Evolutionary conservation across 345 rosid species (phyloP), one percentile per base, ranked within the genome.

Genomic region (Cardiospermum halicacabum): DNA sequence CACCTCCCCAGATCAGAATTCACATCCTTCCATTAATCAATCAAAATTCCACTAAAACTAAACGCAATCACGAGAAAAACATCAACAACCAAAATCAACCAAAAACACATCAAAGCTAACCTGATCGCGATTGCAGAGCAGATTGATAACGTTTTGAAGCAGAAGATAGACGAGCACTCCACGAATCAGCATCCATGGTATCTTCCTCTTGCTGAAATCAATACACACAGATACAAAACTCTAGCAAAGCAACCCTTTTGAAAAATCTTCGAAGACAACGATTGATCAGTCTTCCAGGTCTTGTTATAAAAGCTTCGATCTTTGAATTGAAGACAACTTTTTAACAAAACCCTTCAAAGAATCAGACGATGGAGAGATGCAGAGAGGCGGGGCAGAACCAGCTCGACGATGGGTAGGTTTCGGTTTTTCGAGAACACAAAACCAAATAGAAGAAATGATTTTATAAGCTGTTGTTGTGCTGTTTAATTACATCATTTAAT

Each of bases 91-190:
- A 24, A 31, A 39, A 67, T 13, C 0, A 30, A 31, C 13, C 39
- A 18, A 58, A 57, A 57, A 5, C 24, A 31, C 30, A n/a, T n/a
- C n/a, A 9, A 25, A 73, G 70, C 88, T 80, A 31, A 94, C 99
- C 97, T 65, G 97, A 80, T 91, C 96, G 90, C 62, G 96, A 87
- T 67, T 82, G 87, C 65, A 94, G 85, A 80, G 86, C 82, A 0
- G 92, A 81, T 68, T 89, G 96, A 73, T 85, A 87, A 64, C 97
- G 80, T 76, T 75, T 91, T 16, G 97, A 84, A 62, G 89, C 82
- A 26, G 92, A 88, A 65, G 94, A 85, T 58, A 90, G 81, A 76
- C 92, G 96, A 69, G 75, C 76, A 66, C 82, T 90, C 96, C 90
- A 86, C 50, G 98, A 86, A 73, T 93, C 96, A 49, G 90, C 87